Base-by-base conservation (phyloP, 1,284 basidiomycete genomes). In the Microstroma glucosiphilum region DNA sequence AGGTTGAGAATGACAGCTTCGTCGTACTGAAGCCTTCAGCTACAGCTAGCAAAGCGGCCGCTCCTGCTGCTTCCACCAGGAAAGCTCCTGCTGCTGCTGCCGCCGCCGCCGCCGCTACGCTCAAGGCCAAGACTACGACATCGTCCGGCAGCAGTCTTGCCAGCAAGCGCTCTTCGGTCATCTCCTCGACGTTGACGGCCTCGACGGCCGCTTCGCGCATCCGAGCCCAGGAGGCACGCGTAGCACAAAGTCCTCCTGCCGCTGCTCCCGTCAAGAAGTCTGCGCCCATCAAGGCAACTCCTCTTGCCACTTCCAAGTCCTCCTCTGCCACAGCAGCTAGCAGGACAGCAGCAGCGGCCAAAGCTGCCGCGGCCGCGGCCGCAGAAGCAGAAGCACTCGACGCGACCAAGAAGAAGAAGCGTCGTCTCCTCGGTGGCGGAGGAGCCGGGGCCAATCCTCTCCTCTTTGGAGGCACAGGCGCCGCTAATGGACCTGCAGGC, bases 391-490 rank as follows among this genome's bases (percentile, higher is more conserved):
- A 48, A 48, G 43, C 15, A 4, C 43, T 21, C 15, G 17, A 17
- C 43, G 43, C 43, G 4, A 48, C 30, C 30, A 37, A 48, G 21
- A 48, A 48, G 43, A 48, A 48, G 43, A 48, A 48, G 21, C 43
- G 43, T 6, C 43, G 43, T 48, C 43, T 48, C 43, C 43, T 48
- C 43, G 43, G 43, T 12, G 43, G 43, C 15, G 43, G 15, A 3
- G 43, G 43, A 21, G 43, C 30, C 9, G 30, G 43, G 4, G 21
- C 43, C 15, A 17, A n/a, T 12, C 17, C 17, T 6, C 43, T 48
- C 43, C 3, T 48, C 6, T 48, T 21, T 12, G 43, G 43, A 3
- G 6, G 17, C 21, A 21, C 17, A 4, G 43, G 6, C 15, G 43
- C 43, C 43, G 43, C 6, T 48, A 12, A 12, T 23, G 51, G 21